Conservation (phyloP, 2,329 filamentous ascomycete genomes). For the Colletotrichum acutatum region DNA sequence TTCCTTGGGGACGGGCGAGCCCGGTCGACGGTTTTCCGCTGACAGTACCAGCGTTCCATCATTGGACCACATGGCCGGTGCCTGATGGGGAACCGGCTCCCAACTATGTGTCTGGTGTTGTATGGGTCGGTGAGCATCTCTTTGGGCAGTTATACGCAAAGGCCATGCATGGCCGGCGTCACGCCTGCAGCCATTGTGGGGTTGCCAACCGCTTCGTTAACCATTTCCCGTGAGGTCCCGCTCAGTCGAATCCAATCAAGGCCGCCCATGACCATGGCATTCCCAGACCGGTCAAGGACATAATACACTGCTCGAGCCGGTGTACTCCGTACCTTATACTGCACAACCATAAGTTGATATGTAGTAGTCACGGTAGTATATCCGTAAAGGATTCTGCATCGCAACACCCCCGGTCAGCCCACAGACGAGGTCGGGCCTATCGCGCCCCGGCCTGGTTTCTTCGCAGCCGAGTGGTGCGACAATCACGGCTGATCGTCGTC, state of each 20-base stretch:
- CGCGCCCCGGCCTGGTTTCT: background rate
- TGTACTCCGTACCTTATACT: background rate
- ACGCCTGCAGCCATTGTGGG: slow-evolving; percentile 36
- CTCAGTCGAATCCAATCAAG: slow-evolving; percentile 10
- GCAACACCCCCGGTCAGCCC: background rate
- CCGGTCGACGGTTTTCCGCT: slow-evolving; percentile 24
- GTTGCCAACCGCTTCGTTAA: slow-evolving; percentile 10
- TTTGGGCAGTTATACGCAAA: slow-evolving; percentile 36
- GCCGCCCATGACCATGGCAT: background rate
- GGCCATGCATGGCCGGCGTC: slow-evolving; percentile 35
- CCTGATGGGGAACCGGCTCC: slow-evolving; percentile 34
- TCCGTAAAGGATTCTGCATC: slow-evolving; percentile 1
- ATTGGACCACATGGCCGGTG: slow-evolving; percentile 36
- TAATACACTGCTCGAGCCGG: background rate
- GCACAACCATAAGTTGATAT: no score
- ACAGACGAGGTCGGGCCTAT: slow-evolving; percentile 1
- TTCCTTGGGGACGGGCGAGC: slow-evolving; percentile 15
- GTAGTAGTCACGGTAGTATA: background rate
- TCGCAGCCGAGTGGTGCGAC: slow-evolving; percentile 7
- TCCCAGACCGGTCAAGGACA: slow-evolving; percentile 23
- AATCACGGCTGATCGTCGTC: background rate
- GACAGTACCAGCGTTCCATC: slow-evolving; percentile 11
- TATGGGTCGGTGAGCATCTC: slow-evolving; percentile 35
- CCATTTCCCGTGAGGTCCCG: slow-evolving; percentile 24
- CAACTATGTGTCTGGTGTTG: slow-evolving; percentile 37